These are phyloP conservation scores for Calonectria leucothoes DNA, from an alignment of 2,329 filamentous ascomycete genomes.

Conservation along the genomic window DNA sequence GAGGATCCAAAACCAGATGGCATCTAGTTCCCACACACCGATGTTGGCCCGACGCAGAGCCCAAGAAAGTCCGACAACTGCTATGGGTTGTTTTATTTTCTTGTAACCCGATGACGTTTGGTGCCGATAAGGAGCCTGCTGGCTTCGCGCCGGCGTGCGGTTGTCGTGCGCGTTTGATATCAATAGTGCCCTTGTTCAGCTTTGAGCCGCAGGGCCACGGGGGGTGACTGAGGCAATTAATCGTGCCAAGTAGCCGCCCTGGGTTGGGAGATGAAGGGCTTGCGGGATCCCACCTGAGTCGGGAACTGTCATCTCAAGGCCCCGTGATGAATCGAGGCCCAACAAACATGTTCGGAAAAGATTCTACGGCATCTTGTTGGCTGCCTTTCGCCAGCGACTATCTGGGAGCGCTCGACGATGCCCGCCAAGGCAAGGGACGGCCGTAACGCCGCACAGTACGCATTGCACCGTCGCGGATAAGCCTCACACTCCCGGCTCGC, in stretches of 20 bases:
- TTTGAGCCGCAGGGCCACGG: not conserved
- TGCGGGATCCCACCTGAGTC: slow-evolving; percentile 18
- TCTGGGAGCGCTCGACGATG: not conserved
- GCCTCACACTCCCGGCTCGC: slow-evolving; percentile 12
- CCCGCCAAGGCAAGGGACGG: not conserved
- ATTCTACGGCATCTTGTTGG: slow-evolving; percentile 7
- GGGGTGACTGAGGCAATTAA: slow-evolving; percentile 22
- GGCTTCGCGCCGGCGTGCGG: not conserved
- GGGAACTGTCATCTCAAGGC: slow-evolving; percentile 5
- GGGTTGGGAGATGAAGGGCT: slow-evolving; percentile 3
- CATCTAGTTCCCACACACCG: slow-evolving; percentile 22
- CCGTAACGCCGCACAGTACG: slow-evolving; percentile 6
- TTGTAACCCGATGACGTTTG: slow-evolving; percentile 25
- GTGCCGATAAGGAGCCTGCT: slow-evolving; percentile 13
- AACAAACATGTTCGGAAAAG: slow-evolving; percentile 6
- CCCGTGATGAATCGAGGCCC: slow-evolving; percentile 9
- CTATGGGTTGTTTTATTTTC: slow-evolving; percentile 1
- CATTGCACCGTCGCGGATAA: not conserved
- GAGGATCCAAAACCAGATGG: slow-evolving; percentile 15
- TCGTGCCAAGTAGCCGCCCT: slow-evolving; percentile 11
- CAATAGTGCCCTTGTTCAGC: not conserved
- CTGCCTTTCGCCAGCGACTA: not conserved
- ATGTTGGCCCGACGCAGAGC: slow-evolving; percentile 14
- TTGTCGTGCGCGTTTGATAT: slow-evolving; percentile 9
- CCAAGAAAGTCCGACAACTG: slow-evolving; percentile 17